Percentiles rank a stretch among this genome's conserved stretches.
phyloP scores from a whole-genome alignment of 1,284 basidiomycete genomes.

The Sparassis latifolia region DNA sequence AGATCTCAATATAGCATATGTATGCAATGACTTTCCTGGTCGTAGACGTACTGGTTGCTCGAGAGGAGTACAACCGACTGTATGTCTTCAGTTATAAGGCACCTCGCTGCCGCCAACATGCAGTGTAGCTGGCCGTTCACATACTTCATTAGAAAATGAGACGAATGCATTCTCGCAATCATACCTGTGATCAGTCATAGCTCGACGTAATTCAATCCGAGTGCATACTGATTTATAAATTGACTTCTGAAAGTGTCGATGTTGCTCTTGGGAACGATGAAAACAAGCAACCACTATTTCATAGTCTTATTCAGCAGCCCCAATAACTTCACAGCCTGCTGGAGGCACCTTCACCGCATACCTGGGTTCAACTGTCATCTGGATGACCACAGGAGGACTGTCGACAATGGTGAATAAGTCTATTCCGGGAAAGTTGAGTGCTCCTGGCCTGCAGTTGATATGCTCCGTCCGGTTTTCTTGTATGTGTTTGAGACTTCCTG shows the following conservation, averaged over 20 bases:
- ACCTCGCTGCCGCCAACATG: constrained; percentile 29
- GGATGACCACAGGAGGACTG: too few relatives aligned
- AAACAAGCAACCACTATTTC: too few relatives aligned
- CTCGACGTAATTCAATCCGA: neutral
- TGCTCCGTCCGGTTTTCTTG: too few relatives aligned
- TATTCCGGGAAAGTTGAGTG: too few relatives aligned
- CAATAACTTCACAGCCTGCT: too few relatives aligned
- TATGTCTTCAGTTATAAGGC: constrained; percentile 26
- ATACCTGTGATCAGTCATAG: constrained; percentile 11
- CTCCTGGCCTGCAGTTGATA: too few relatives aligned
- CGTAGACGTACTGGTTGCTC: constrained; percentile 30
- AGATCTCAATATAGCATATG: neutral
- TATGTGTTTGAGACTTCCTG: too few relatives aligned
- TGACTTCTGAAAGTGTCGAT: constrained; percentile 33
- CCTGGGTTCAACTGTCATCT: too few relatives aligned
- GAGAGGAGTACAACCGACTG: constrained; percentile 30
- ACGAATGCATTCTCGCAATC: constrained; percentile 30
- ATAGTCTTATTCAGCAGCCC: too few relatives aligned
- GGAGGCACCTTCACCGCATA: too few relatives aligned
- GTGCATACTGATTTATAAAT: constrained; percentile 28
- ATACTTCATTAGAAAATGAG: constrained; percentile 21
- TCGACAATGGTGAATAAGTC: too few relatives aligned
- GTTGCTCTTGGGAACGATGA: constrained; percentile 19
- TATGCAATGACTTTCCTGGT: constrained; percentile 21
- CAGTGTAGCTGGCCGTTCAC: constrained; percentile 29